A percentile compares a stretch with the other conserved stretches of the same genome.
Conservation (phyloP, 176 grass and related monocot genomes). For the Guadua angustifolia region DNA sequence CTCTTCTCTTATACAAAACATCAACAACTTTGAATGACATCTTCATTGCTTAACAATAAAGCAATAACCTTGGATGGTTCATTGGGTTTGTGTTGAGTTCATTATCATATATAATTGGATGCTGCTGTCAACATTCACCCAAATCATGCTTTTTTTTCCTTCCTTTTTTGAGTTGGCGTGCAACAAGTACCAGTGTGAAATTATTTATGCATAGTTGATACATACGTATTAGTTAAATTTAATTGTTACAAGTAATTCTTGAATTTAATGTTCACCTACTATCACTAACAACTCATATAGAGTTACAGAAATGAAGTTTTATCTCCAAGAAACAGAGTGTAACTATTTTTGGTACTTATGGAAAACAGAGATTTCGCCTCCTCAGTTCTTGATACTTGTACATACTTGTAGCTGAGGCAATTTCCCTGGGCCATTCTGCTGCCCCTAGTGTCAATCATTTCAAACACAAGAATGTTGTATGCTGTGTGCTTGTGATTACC, state of each 20-base stretch:
- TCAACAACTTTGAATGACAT: not conserved
- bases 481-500: not conserved
- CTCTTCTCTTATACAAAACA: not conserved
- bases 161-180: not conserved
- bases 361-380: not conserved
- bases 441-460: slow-evolving; percentile 8
- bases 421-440: not conserved
- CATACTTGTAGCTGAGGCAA: slow-evolving; percentile 13
- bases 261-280: slow-evolving; percentile 12
- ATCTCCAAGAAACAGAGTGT: not conserved
- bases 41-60: not conserved
- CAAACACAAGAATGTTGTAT: not conserved
- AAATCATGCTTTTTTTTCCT: slow-evolving; percentile 5
- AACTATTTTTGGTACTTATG: not conserved
- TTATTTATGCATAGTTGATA: not conserved
- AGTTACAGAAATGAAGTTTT: slow-evolving; percentile 22
- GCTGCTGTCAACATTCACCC: not conserved
- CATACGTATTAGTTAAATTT: slow-evolving; percentile 6
- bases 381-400: slow-evolving; percentile 17
- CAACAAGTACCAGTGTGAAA: not conserved
- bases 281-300: not conserved
- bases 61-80: not conserved
- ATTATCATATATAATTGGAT: not conserved
- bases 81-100: not conserved
- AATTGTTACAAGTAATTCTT: not conserved